Percentiles rank a stretch among this genome's conserved stretches.
Conservation (phyloP, 768 basidiomycete species). For the Roridomyces roridus region DNA sequence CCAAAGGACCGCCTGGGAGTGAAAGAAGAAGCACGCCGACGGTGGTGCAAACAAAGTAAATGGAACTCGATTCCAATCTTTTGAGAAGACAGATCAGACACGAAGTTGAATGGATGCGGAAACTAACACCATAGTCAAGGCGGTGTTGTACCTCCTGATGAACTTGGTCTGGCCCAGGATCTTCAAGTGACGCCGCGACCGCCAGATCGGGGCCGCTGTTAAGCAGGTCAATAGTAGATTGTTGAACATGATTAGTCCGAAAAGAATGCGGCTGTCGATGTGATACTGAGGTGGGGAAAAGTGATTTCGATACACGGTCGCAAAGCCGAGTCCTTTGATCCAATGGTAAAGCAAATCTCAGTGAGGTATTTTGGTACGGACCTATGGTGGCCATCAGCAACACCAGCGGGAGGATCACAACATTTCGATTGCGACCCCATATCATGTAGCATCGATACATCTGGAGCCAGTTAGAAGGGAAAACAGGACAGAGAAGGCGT, state of each 20-base stretch:
- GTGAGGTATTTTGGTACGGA: no score
- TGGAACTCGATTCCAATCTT: no score
- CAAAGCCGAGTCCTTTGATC: neutral
- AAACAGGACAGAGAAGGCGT: neutral
- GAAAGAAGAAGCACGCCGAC: no score
- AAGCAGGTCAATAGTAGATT: conserved; percentile 6
- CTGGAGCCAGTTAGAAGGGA: neutral
- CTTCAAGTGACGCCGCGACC: neutral
- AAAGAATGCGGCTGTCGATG: neutral
- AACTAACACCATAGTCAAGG: conserved; percentile 6
- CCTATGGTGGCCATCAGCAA: conserved; percentile 5
- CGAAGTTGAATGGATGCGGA: neutral
- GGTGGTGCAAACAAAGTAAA: no score
- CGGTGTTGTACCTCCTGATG: conserved; percentile 6
- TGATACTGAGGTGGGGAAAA: neutral
- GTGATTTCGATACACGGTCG: neutral
- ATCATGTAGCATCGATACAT: conserved; percentile 7
- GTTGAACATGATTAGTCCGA: neutral
- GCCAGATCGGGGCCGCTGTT: conserved; percentile 4
- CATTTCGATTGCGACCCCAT: neutral
- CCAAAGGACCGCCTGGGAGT: no score
- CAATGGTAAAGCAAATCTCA: no score
- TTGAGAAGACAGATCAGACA: no score
- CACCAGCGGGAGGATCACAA: neutral
- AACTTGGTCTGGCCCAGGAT: neutral